Evolutionary conservation across 371 early-diverging fungal genomes (phyloP).

Genomic region (Zychaea mexicana): DNA sequence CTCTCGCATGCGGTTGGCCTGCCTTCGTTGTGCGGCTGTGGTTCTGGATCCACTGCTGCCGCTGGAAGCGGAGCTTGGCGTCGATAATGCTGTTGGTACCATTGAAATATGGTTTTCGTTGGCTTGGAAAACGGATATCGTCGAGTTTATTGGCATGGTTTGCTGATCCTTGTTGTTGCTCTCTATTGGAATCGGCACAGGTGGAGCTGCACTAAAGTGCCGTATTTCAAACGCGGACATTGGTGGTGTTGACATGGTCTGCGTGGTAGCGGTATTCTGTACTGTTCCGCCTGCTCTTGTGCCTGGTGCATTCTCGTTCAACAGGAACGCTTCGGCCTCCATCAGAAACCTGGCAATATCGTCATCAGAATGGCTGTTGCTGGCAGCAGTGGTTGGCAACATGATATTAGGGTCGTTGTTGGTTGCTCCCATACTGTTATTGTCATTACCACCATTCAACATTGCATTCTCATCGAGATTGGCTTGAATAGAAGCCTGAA

Average conservation of each 20-base stretch:
- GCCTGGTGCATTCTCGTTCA: background rate
- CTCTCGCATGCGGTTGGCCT: conserved; percentile 7
- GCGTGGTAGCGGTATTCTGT: too few species aligned
- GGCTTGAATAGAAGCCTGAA: background rate
- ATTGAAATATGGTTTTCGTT: background rate
- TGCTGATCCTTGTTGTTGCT: background rate
- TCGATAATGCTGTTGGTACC: background rate
- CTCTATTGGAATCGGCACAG: background rate
- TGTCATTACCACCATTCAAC: background rate
- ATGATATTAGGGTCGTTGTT: background rate
- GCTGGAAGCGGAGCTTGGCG: too few species aligned
- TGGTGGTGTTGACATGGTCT: too few species aligned
- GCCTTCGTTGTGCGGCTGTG: background rate
- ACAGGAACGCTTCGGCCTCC: conserved; percentile 1
- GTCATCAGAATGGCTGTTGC: background rate
- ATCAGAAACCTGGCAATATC: background rate
- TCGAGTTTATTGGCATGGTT: too few species aligned
- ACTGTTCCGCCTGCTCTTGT: too few species aligned
- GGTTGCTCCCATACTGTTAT: background rate
- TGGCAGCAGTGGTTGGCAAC: background rate
- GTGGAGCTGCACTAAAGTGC: background rate
- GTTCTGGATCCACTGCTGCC: too few species aligned
- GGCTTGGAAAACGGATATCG: background rate
- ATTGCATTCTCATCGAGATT: background rate
- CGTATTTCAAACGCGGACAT: background rate